Evolutionary conservation across 345 rosid genomes (phyloP).

Genomic region (Geranium rotundifolium): DNA sequence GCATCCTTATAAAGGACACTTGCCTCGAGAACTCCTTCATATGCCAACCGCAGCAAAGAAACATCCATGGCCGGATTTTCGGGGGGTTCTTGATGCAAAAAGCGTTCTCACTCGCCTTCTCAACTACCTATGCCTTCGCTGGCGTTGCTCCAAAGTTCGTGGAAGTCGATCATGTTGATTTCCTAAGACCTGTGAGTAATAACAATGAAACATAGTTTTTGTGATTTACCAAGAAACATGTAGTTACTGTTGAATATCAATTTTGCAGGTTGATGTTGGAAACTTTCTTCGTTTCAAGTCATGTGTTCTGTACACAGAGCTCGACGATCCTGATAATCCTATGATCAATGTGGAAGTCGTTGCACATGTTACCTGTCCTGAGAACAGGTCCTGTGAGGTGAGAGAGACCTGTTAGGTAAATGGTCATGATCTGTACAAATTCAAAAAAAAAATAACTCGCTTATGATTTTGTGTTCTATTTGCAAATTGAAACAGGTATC

Average conservation of each 20-base stretch:
- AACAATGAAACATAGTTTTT: background rate
- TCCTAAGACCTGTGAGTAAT: slow-evolving; percentile 66
- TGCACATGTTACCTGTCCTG: slow-evolving; percentile 75
- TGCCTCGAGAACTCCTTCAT: slow-evolving; percentile 57
- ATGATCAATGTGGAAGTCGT: slow-evolving; percentile 65
- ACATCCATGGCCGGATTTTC: slow-evolving; percentile 74
- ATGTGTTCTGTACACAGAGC: slow-evolving; percentile 63
- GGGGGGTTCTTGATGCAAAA: slow-evolving; percentile 85
- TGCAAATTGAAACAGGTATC: slow-evolving; percentile 43
- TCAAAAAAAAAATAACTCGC: too few relatives aligned
- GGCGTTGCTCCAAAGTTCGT: slow-evolving; percentile 65
- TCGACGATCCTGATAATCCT: slow-evolving; percentile 38
- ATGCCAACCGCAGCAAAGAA: slow-evolving; percentile 85
- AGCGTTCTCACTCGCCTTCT: slow-evolving; percentile 75
- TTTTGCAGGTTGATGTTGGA: slow-evolving; percentile 66
- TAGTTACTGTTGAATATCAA: background rate
- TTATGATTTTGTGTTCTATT: background rate
- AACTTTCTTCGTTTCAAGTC: slow-evolving; percentile 82
- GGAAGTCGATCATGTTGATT: slow-evolving; percentile 88
- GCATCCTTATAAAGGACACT: slow-evolving; percentile 67
- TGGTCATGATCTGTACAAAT: too few relatives aligned
- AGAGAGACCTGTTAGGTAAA: too few relatives aligned
- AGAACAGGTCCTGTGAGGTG: slow-evolving; percentile 66
- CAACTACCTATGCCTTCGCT: slow-evolving; percentile 75
- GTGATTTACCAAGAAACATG: background rate